Evolutionary conservation across 2,329 filamentous ascomycete species (phyloP), one percentile per base, ranked within the genome.

Genomic region (Aspergillus spinulosporus): DNA sequence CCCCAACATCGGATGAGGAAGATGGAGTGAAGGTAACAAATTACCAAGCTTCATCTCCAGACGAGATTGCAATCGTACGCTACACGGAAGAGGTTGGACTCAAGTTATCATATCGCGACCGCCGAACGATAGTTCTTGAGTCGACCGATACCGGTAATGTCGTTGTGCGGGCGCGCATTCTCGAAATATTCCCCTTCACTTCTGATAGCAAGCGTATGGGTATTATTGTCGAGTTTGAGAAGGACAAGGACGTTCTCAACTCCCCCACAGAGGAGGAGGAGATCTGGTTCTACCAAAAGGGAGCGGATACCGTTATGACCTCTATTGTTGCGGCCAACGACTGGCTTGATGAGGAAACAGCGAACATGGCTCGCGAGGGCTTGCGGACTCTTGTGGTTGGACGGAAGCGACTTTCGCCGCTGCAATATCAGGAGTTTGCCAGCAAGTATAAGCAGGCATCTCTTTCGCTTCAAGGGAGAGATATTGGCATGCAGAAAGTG

Each of bases 121-220:
- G 95, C 43, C 90, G 89, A 71, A 86, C 83, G 43, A 97, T 99
- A 80, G 80, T 86, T 2, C 81, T 99, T 2, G 88, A 92, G 68
- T 93, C 88, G 3, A 85, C 88, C 1, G 85, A 88, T 53, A 89
- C 85, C 3, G 87, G 88, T 15, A 84, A 87, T 49, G 78, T 84
- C 0, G 88, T 94, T 2, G 90, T 99, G 28, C 87, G 87, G 26
- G 93, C 96, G 28, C 86, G 88, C 54, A 95, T 99, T 49, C 81
- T 97, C 3, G 93, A 97, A 43, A 86, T 97, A 2, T 99, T 99
- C 66, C 95, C 95, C 0, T 99, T 99, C 71, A 99, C 94, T 0
- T 97, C 92, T 0, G 94, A 97, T 63, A 93, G 93, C 63, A 99
- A 99, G 76, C 86, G 94, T 51, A 99, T 99, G 94, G 94, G 95